A percentile compares a stretch with the other conserved stretches of the same genome.
phyloP scores from a whole-genome alignment of 2,329 filamentous ascomycete species.

The Fusarium continuum region DNA sequence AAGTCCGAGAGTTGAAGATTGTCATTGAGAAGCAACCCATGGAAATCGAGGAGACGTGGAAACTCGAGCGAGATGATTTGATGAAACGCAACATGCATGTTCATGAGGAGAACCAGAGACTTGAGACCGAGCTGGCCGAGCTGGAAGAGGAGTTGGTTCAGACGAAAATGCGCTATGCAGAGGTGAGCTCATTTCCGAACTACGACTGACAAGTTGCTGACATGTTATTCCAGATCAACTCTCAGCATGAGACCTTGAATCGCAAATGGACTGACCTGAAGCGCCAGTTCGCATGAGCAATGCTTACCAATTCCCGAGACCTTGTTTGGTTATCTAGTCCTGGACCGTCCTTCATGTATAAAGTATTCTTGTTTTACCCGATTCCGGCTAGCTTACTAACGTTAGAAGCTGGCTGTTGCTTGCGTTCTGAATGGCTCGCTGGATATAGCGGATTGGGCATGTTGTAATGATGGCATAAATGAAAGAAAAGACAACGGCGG shows the following conservation, averaged over 20 bases:
- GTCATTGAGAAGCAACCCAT: slow-evolving; percentile 90
- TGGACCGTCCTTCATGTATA: slow-evolving; percentile 40
- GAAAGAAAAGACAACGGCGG: slow-evolving; percentile 20
- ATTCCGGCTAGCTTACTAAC: slow-evolving; percentile 11
- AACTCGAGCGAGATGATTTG: slow-evolving; percentile 86
- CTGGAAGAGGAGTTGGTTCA: slow-evolving; percentile 92
- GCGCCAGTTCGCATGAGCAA: slow-evolving; percentile 60
- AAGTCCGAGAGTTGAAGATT: slow-evolving; percentile 84
- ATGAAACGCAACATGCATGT: slow-evolving; percentile 94
- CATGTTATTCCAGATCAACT: slow-evolving; percentile 66
- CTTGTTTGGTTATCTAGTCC: slow-evolving; percentile 23
- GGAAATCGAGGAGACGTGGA: slow-evolving; percentile 84
- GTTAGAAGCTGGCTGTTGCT: slow-evolving; percentile 9
- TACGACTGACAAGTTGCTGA: slow-evolving; percentile 29
- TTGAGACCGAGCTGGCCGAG: slow-evolving; percentile 90
- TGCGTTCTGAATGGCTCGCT: slow-evolving; percentile 13
- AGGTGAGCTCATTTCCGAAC: slow-evolving; percentile 74
- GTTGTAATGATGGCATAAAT: slow-evolving; percentile 34
- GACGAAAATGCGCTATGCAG: slow-evolving; percentile 94
- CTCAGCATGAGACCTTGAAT: slow-evolving; percentile 74
- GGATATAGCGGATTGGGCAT: slow-evolving; percentile 24
- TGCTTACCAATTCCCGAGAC: not conserved
- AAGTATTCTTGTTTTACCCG: slow-evolving; percentile 33
- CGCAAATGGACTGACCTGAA: slow-evolving; percentile 82
- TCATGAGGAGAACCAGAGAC: slow-evolving; percentile 86